A percentile compares a stretch with the other conserved stretches of the same genome.
Evolutionary conservation across 768 basidiomycete species (phyloP).

Genomic region (Punctularia strigosozonata): DNA sequence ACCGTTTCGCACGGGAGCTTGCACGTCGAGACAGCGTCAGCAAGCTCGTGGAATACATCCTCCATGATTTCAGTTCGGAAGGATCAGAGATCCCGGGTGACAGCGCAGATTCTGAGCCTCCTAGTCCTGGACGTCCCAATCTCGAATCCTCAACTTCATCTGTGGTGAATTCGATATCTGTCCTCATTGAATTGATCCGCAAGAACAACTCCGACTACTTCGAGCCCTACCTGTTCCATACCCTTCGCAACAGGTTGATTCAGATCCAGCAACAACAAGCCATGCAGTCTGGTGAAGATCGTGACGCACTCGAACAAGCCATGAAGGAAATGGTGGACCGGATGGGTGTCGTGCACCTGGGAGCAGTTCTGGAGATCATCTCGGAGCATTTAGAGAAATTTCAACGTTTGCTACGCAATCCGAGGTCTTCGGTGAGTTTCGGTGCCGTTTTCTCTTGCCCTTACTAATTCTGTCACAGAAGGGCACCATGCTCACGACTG

Average conservation of each 20-base stretch:
- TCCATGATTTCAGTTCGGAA: constrained; percentile 42
- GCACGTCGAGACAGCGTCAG: constrained; percentile 61
- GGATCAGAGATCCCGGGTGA: constrained; percentile 1
- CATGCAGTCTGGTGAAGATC: constrained; percentile 40
- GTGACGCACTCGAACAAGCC: constrained; percentile 56
- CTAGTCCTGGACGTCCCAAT: constrained; percentile 34
- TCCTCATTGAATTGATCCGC: constrained; percentile 88
- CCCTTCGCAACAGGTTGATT: constrained; percentile 81
- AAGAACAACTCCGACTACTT: constrained; percentile 99
- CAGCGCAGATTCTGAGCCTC: constrained; percentile 19
- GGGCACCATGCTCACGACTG: constrained; percentile 58
- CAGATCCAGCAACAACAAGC: constrained; percentile 65
- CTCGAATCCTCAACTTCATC: constrained; percentile 59
- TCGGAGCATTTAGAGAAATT: constrained; percentile 57
- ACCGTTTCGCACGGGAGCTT: constrained; percentile 82
- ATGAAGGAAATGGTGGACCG: constrained; percentile 76
- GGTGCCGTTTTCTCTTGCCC: constrained; percentile 2
- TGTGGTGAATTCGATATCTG: constrained; percentile 74
- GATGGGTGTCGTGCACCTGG: constrained; percentile 87
- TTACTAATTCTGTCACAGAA: constrained; percentile 27
- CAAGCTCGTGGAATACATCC: constrained; percentile 64
- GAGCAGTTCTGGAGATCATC: constrained; percentile 65
- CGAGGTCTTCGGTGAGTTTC: constrained; percentile 62
- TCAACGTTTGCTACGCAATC: constrained; percentile 55
- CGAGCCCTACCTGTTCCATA: constrained; percentile 95